A percentile compares a stretch with the other conserved stretches of the same genome.
Conservation (phyloP, 169 alveolate genomes). For the Eimeria praecox region DNA sequence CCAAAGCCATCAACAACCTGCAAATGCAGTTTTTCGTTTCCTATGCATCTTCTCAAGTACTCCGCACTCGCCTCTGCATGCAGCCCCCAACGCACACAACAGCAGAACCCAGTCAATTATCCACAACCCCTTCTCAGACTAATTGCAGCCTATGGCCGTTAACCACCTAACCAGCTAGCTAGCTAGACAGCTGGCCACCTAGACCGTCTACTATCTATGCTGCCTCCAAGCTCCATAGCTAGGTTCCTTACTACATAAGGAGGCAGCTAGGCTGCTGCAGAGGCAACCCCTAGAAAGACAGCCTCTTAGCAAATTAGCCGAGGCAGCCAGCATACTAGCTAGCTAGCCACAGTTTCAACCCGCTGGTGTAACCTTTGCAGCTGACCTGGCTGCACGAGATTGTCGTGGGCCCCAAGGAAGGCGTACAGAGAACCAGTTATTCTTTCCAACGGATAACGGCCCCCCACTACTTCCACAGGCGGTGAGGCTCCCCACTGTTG, state of each 20-base stretch:
- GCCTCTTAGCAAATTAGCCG: neutral
- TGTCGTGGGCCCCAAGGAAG: conserved; percentile 71
- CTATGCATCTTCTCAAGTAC: conserved; percentile 37
- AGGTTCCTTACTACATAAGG: neutral
- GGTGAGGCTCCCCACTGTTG: neutral
- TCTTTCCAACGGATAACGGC: conserved; percentile 74
- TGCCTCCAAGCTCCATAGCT: neutral
- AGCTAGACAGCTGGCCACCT: neutral
- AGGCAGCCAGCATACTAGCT: neutral
- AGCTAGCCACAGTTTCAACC: neutral
- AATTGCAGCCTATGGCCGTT: too few relatives aligned
- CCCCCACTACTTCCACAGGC: neutral
- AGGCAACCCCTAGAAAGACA: neutral
- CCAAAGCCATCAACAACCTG: conserved; percentile 52
- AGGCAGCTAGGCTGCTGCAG: neutral
- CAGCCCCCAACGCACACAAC: conserved; percentile 25
- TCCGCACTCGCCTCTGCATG: conserved; percentile 66
- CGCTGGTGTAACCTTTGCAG: neutral
- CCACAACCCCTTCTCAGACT: too few relatives aligned
- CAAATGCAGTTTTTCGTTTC: conserved; percentile 15
- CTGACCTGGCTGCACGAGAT: conserved; percentile 78
- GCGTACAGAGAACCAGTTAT: conserved; percentile 51
- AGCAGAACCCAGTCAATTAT: neutral
- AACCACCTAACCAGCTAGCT: neutral
- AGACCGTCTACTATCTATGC: neutral